These are phyloP conservation scores for Podospora anserina DNA, from an alignment of 495 filamentous ascomycete species.

Conservation along the genomic window DNA sequence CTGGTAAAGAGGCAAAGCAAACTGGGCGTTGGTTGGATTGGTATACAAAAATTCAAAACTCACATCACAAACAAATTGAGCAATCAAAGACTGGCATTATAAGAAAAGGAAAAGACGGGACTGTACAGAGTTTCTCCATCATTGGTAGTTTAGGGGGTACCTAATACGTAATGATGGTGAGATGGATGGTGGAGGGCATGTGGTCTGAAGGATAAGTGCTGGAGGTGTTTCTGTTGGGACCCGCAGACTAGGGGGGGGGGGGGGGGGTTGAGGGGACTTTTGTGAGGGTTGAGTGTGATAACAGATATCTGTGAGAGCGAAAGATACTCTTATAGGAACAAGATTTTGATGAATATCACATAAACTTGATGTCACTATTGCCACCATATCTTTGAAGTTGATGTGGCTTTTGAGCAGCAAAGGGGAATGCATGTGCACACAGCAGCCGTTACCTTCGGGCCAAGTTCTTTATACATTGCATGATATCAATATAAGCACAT, in stretches of 20 bases:
- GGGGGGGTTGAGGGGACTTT: not conserved
- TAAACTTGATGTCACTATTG: slow-evolving; percentile 11
- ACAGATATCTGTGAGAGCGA: not conserved
- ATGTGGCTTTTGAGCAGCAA: too few species aligned
- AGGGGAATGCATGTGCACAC: too few species aligned
- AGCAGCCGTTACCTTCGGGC: too few species aligned
- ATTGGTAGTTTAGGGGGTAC: not conserved
- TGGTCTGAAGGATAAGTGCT: not conserved
- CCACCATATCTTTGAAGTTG: not conserved
- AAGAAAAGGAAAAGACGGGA: not conserved
- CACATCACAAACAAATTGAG: not conserved
- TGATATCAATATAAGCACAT: too few species aligned
- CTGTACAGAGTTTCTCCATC: not conserved
- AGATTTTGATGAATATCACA: not conserved
- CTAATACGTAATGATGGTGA: not conserved
- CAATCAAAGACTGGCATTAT: not conserved
- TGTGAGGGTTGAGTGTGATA: not conserved
- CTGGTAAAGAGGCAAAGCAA: not conserved
- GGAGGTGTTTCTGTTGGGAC: not conserved
- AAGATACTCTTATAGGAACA: not conserved
- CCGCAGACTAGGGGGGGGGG: not conserved
- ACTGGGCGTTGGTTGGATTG: slow-evolving; percentile 13
- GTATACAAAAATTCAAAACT: slow-evolving; percentile 15
- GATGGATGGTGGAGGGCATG: not conserved
- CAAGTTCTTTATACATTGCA: too few species aligned